Evolutionary conservation across 148 eudicot genomes (phyloP), one percentile per base, ranked within the genome.

Genomic region (Camellia japonica): DNA sequence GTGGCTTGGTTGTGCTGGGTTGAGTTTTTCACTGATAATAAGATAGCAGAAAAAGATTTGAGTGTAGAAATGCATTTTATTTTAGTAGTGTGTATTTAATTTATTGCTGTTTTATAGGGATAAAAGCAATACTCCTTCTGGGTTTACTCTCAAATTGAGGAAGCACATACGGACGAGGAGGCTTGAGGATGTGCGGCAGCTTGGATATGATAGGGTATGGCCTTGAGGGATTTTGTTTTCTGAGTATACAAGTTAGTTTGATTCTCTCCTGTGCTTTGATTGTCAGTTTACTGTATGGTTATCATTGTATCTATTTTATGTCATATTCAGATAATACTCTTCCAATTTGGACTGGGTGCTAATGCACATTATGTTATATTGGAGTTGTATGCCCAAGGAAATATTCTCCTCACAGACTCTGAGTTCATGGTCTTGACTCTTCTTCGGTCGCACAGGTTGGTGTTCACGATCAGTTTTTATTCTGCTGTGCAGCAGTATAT

Each of bases 351-450:
- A 56, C 86, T 93, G 83, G 97, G 94, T 69, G 89, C 84, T 72
- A 89, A 91, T 86, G 98, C 99, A 10, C 91, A 93, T 76, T 96
- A 90, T 86, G 86, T 96, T 47, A 92, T 96, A 77, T 84, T 96
- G 93, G 99, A 96, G 89, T 83, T 96, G 42, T 96, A 93, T 81
- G 97, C 99, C 78, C 99, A 96, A 88, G 99, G 99, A 76, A 96
- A 96, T 74, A 91, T 96, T 78, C 73, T 96, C 79, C 98, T 96
- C 81, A 90, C 97, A 1, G 99, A 96, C 79, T 82, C 92, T 38
- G 97, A 93, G 66, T 92, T 80, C 88, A 93, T 85, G 62, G 99
- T 93, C 79, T 68, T 96, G 88, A 96, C 99, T 74, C 97, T 96
- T 81, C 97, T 96, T 38, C 93, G 99, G 66, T 96, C 99, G n/a